Evolutionary conservation across 805 yeast genomes (phyloP).

Genomic region (Yarrowia yakushimensis): DNA sequence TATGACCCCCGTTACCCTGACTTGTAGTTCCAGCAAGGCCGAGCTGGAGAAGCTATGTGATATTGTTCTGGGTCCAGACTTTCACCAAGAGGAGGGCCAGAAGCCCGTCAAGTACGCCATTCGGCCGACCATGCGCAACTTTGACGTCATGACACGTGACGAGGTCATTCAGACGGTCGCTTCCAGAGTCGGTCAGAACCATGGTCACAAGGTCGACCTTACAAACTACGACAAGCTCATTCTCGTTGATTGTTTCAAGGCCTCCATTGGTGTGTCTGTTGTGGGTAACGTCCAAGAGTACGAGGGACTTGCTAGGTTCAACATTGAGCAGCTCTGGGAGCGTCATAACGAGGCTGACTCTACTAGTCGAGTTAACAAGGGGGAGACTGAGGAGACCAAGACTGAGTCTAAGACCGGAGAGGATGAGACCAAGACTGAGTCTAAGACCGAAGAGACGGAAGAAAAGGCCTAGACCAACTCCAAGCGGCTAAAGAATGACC

Average conservation of each 20-base stretch:
- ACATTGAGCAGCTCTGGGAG: slow-evolving; percentile 42
- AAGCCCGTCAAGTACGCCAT: slow-evolving; percentile 62
- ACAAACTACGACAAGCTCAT: slow-evolving; percentile 74
- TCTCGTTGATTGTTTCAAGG: slow-evolving; percentile 83
- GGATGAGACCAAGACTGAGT: neutral
- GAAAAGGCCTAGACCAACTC: too few species aligned
- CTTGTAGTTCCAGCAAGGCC: slow-evolving; percentile 67
- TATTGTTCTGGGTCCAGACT: slow-evolving; percentile 62
- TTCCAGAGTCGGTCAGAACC: slow-evolving; percentile 61
- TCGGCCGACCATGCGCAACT: slow-evolving; percentile 73
- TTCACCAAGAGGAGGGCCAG: slow-evolving; percentile 48
- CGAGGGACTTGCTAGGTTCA: slow-evolving; percentile 61
- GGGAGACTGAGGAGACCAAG: neutral
- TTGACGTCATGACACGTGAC: slow-evolving; percentile 64
- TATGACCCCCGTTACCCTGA: slow-evolving; percentile 71
- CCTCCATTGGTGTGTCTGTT: slow-evolving; percentile 82
- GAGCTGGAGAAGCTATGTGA: slow-evolving; percentile 61
- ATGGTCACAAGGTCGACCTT: slow-evolving; percentile 75
- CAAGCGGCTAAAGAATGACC: too few species aligned
- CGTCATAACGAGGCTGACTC: neutral
- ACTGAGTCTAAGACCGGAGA: neutral
- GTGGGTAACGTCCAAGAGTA: slow-evolving; percentile 50
- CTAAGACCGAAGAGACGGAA: neutral
- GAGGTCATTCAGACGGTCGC: slow-evolving; percentile 75
- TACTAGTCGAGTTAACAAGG: neutral